phyloP scores from a whole-genome alignment of 2,329 filamentous ascomycete species.

The Neoscytalidium dimidiatum region DNA sequence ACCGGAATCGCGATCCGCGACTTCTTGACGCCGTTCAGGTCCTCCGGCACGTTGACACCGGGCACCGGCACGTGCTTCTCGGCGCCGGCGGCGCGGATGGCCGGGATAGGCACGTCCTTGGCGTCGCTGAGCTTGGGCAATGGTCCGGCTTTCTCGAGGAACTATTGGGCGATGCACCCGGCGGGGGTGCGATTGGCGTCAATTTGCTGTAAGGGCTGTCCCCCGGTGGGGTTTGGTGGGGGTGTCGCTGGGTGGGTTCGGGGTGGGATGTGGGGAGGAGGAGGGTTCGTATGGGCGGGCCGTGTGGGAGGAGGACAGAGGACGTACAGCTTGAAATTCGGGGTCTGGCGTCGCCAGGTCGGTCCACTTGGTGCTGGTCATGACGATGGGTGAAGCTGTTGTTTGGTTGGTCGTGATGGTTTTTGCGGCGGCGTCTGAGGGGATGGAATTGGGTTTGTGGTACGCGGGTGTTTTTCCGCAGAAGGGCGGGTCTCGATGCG shows the following conservation, averaged over 20 bases:
- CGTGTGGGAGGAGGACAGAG: not conserved
- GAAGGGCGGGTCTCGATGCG: not conserved
- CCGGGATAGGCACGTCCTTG: not conserved
- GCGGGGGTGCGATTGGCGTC: no score
- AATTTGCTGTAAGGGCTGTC: no score
- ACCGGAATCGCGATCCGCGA: not conserved
- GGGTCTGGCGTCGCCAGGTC: not conserved
- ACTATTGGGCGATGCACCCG: no score
- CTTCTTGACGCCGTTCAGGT: conserved; percentile 4
- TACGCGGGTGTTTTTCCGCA: no score
- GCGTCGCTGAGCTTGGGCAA: not conserved
- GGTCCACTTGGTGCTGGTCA: not conserved
- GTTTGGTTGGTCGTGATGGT: not conserved
- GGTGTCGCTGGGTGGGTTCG: not conserved
- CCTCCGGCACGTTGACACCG: not conserved
- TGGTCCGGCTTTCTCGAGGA: not conserved
- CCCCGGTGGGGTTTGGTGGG: not conserved
- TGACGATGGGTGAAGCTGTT: not conserved
- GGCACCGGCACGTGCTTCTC: not conserved
- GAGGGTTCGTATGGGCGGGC: not conserved
- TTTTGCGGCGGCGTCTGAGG: no score
- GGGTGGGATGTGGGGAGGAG: not conserved
- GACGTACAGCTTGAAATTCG: conserved; percentile 1
- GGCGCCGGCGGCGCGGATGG: not conserved
- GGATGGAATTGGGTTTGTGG: not conserved